phyloP scores from a whole-genome alignment of 108 stramenopile species.

The Cyclotella atomus region DNA sequence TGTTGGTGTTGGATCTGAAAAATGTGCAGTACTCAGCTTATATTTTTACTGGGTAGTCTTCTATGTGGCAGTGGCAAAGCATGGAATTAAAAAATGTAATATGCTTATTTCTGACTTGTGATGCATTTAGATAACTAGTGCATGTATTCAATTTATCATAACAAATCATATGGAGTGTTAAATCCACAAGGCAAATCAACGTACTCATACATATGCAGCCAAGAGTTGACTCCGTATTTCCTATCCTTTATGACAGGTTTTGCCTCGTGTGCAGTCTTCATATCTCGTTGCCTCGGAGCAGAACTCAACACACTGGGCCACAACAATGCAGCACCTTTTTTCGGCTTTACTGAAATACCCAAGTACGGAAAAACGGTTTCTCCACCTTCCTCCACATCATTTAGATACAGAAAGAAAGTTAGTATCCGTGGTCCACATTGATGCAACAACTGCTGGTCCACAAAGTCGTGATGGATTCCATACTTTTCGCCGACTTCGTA shows the following conservation, averaged over 20 bases:
- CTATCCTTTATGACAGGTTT: conserved; percentile 70
- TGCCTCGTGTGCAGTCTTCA: conserved; percentile 62
- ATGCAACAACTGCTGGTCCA: conserved; percentile 30
- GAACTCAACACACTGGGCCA: conserved; percentile 78
- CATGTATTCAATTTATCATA: too few species aligned
- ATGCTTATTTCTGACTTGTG: too few species aligned
- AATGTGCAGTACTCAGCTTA: too few species aligned
- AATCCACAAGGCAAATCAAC: too few species aligned
- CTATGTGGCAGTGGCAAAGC: too few species aligned
- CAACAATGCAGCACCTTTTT: conserved; percentile 70
- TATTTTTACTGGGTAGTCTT: too few species aligned
- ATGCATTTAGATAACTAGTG: too few species aligned
- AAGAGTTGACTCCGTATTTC: conserved; percentile 86
- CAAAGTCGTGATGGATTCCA: conserved; percentile 56
- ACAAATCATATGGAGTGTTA: too few species aligned
- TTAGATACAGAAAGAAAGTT: too few species aligned
- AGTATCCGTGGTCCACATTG: conserved; percentile 70
- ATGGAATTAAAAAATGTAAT: too few species aligned
- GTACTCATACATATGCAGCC: conserved; percentile 81
- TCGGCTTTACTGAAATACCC: conserved; percentile 55
- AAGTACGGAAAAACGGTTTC: conserved; percentile 79
- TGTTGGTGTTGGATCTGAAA: too few species aligned
- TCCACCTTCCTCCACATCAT: conserved; percentile 88
- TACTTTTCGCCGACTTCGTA: conserved; percentile 69
- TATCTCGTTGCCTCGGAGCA: conserved; percentile 55